Conservation (phyloP, 2,329 filamentous ascomycete genomes). For the Colletotrichum simmondsii region DNA sequence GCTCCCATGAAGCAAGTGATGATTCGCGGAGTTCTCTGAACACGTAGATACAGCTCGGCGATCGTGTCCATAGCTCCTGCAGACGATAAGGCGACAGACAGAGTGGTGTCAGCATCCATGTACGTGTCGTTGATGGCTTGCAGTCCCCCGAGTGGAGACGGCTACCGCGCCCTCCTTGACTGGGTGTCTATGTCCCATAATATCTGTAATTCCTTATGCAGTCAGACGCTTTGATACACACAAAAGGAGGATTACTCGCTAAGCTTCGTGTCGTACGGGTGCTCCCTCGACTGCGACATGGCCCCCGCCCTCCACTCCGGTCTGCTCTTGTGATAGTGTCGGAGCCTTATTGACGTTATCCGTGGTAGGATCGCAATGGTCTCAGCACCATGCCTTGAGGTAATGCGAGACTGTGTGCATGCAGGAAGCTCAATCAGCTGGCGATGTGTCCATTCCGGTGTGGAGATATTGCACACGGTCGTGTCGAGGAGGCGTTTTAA, state of each 20-base stretch:
- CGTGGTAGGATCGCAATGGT: not conserved
- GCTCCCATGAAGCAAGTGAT: not conserved
- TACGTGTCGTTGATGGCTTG: not conserved
- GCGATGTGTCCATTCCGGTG: not conserved
- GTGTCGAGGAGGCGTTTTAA: not conserved
- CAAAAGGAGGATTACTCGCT: not conserved
- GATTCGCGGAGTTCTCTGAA: constrained; percentile 1
- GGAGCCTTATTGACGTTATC: not conserved
- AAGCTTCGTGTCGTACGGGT: not conserved
- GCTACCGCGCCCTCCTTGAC: not conserved
- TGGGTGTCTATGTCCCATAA: not conserved
- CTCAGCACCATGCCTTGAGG: not conserved
- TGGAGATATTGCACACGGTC: not conserved
- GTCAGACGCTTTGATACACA: not conserved
- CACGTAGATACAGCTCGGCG: not conserved
- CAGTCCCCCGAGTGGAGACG: not conserved
- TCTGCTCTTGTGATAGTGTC: not conserved
- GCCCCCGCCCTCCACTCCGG: not conserved
- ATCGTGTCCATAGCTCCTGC: not conserved
- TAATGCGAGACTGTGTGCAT: not conserved
- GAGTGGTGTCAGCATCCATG: not conserved
- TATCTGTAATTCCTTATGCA: not conserved
- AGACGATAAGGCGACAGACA: not conserved
- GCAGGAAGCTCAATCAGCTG: constrained; percentile 4
- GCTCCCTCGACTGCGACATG: not conserved